phyloP scores from a whole-genome alignment of 805 yeast species.

The Metschnikowia chrysomelidarum region DNA sequence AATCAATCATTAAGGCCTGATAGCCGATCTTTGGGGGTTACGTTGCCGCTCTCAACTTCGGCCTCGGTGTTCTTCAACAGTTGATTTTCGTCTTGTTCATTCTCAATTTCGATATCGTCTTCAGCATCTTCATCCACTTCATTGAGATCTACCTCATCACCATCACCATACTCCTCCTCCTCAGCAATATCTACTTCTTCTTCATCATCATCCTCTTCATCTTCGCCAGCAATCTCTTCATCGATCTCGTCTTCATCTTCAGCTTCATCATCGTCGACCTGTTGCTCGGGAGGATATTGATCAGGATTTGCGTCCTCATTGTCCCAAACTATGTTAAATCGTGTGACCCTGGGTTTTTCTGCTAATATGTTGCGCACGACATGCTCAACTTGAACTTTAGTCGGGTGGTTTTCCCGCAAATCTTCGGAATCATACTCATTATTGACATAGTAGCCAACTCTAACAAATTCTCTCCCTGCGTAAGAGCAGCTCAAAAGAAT shows the following conservation, averaged over 20 bases:
- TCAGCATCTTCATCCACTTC: slow-evolving; percentile 12
- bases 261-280: slow-evolving; percentile 46
- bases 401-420: slow-evolving; percentile 88
- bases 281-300: slow-evolving; percentile 75
- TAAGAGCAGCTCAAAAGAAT: slow-evolving; percentile 90
- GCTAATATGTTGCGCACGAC: slow-evolving; percentile 93
- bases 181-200: slow-evolving; percentile 18
- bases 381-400: slow-evolving; percentile 88
- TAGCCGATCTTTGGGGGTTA: slow-evolving; percentile 19
- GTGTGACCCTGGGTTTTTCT: slow-evolving; percentile 95
- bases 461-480: slow-evolving; percentile 88
- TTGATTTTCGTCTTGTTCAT: slow-evolving; percentile 8
- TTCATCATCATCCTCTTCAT: slow-evolving; percentile 17
- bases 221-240: slow-evolving; percentile 25
- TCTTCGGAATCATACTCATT: slow-evolving; percentile 96
- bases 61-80: slow-evolving; percentile 6
- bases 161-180: slow-evolving; percentile 11
- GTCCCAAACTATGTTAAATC: slow-evolving; percentile 97
- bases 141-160: slow-evolving; percentile 13
- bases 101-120: slow-evolving; percentile 12
- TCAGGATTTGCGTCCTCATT: slow-evolving; percentile 62
- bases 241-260: slow-evolving; percentile 31
- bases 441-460: slow-evolving; percentile 97
- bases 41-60: slow-evolving; percentile 17
- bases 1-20: background rate